Base-by-base conservation (phyloP, 2,329 filamentous ascomycete genomes). In the Cadophora malorum region DNA sequence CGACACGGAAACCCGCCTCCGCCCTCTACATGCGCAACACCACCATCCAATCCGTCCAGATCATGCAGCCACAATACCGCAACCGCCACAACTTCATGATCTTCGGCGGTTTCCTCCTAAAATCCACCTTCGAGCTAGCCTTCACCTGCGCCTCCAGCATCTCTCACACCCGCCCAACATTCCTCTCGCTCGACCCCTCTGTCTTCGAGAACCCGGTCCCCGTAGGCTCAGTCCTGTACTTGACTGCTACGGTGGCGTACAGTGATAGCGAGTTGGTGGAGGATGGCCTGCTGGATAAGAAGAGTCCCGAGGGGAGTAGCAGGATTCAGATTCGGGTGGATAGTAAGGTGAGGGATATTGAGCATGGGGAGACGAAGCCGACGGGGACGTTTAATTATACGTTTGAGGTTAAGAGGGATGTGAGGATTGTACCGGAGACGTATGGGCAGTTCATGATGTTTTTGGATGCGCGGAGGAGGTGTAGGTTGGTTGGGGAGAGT, bases 371-470 rank as follows among this genome's bases (percentile, higher is more conserved):
- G 67, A 85, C 85, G 65, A 91, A 90, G 75, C 87, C 88, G 2
- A 91, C 90, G 0, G 90, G 90, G 0, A 87, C 89, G 70, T 92
- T 92, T 79, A 90, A 91, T 74, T 92, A 92, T 74, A 91, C 90
- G 0, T 92, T 92, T 76, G 82, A 85, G 64, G 88, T 91, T 1
- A 85, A 88, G 65, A 86, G 83, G 74, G 85, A 90, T 72, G 82
- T 91, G 56, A 84, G 87, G 73, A 86, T 92, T 23, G 87, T 91
- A 81, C 90, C 90, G 4, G 74, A 77, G 71, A 76, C 74, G 1
- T 81, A 81, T 71, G 73, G 71, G 4, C 73, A 81, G 70, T 79
- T 79, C 68, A 78, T 80, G 72, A 74, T 78, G 67, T 81, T 76
- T 69, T 72, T 80, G 41, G 79, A 80, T 75, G 79, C 79, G 21